Evolutionary conservation across 345 rosid genomes (phyloP), one percentile per base, ranked within the genome.

Genomic region (Zanthoxylum bungeanum): DNA sequence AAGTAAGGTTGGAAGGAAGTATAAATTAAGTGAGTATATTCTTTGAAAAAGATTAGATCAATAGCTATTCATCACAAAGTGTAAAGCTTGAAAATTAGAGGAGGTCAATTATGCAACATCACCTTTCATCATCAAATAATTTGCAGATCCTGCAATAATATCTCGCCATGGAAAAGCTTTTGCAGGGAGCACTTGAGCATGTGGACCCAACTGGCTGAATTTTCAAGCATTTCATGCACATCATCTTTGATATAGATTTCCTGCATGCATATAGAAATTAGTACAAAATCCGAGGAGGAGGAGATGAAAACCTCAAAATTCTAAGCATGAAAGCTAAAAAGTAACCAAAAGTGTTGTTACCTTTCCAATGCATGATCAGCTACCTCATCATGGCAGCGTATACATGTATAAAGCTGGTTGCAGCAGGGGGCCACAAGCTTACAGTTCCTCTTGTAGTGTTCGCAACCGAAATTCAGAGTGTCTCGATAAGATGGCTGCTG

Each of bases 121-220:
- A 91, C 98, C 95, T 91, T 62, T 79, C 88, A 64, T 89, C 90
- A 17, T 93, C 95, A 64, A 86, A 88, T 40, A 93, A 69, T 79
- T 79, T 89, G 86, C 97, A 91, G 73, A 88, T 89, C 67, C 67
- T 79, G 86, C 98, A 93, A 78, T 91, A 91, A 64, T 91, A 91
- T 78, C 82, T 85, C 75, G 83, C 95, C 95, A 93, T 88, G 64
- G 86, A 76, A 7, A 76, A 82, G 59, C 76, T 81, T 57, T 80
- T 73, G 69, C 98, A 93, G 50, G 90, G 82, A 69, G 37, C 49
- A 49, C 82, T 82, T 44, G 83, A 77, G 87, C 98, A 91, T 14
- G 73, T 73, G 6, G 79, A 75, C 14, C 84, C 86, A 64, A 87
- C 72, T 62, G 91, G 89, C 77, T 93, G 97, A 75, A 93, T 81